Evolutionary conservation across 176 grass and related monocot species (phyloP), one percentile per base, ranked within the genome.

Genomic region (Phoenix dactylifera): DNA sequence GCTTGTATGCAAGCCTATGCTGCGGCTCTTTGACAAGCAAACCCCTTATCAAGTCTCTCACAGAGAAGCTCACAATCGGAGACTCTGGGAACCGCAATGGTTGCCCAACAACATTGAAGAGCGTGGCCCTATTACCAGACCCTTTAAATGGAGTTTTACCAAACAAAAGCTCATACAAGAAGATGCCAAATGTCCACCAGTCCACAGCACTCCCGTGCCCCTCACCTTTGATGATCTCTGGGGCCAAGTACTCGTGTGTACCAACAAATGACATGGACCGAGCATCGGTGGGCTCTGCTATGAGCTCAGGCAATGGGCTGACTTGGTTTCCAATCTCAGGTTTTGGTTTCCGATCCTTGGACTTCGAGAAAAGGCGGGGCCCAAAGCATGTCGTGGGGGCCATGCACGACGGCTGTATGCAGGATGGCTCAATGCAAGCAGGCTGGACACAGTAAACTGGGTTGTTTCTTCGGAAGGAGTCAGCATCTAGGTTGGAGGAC

Each of bases 191-290:
- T 32, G 86, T 89, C 86, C 86, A 89, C 86, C 86, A 89, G 51
- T 89, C 86, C 25, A 89, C 86, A 55, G 86, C 86, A 55, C 81
- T 85, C 50, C 86, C 86, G 72, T 85, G 86, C 16, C 86, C 86
- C 59, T 89, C 86, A 5, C 86, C 86, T 52, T 89, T 89, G 52
- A 89, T 85, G 52, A 95, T 95, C 61, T 95, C 89, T 70, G 89
- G 89, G 23, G 89, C 89, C 69, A 95, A 61, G 74, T 95, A 95
- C 60, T 95, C 89, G 19, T 95, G 89, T n/a, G 89, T 95, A n/a
- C 89, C 89, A 0, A 95, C 89, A 74, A 95, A 95, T 17, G 89
- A 95, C 89, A 95, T 95, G 3, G 89, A 95, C 10, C 81, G 77
- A 51, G 89, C 89, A 52, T 95, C 89, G 0, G 89, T 95, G 60